Percentiles rank a stretch among this genome's conserved stretches.
Evolutionary conservation across 176 grass and related monocot genomes (phyloP).

Genomic region (Echinochloa phyllopogon): DNA sequence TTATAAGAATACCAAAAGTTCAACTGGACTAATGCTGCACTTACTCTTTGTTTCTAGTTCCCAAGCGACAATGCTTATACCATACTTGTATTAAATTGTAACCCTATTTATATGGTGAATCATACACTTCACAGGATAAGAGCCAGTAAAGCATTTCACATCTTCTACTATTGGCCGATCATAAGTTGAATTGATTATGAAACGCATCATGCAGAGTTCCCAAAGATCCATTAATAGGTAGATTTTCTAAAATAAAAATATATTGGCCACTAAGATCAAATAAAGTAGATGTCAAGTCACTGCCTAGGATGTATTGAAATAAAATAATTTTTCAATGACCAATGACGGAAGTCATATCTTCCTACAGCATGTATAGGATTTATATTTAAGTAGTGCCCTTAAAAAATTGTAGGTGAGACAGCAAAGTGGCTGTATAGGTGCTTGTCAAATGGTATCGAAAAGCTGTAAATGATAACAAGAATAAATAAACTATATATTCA

Average conservation of each 20-base stretch:
- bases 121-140: background rate
- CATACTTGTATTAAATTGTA: background rate
- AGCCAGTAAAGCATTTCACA: background rate
- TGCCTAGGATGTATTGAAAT: conserved; percentile 30
- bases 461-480: background rate
- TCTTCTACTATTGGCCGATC: background rate
- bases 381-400: background rate
- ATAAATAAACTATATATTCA: conserved; percentile 21
- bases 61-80: background rate
- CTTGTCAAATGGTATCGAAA: conserved; percentile 27
- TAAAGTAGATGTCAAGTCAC: conserved; percentile 13
- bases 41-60: background rate
- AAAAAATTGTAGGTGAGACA: conserved; percentile 15
- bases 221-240: background rate
- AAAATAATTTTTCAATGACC: conserved; percentile 18
- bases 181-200: conserved; percentile 12
- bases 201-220: background rate
- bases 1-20: background rate
- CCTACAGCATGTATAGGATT: conserved; percentile 5
- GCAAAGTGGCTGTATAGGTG: conserved; percentile 21
- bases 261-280: conserved; percentile 26
- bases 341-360: conserved; percentile 20
- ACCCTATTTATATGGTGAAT: background rate
- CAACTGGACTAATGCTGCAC: background rate
- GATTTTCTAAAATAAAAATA: background rate